A percentile compares a stretch with the other conserved stretches of the same genome.
Evolutionary conservation across 345 rosid species (phyloP).

Genomic region (Rhodamnia argentea): DNA sequence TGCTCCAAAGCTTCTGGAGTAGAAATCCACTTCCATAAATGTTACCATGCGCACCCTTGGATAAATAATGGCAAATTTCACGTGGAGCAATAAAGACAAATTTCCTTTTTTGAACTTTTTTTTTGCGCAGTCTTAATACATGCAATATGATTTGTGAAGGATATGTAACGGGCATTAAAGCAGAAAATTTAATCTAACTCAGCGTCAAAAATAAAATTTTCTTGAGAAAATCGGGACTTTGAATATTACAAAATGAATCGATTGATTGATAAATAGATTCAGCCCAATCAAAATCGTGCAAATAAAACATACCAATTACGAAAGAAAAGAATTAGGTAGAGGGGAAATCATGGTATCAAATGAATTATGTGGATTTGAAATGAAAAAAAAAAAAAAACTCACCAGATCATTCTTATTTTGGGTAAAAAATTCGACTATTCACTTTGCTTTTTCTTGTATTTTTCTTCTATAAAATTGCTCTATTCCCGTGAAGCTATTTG

Average conservation of each 20-base stretch:
- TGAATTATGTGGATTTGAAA: not conserved
- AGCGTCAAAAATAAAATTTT: not conserved
- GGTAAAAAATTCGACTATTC: not conserved
- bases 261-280: not conserved
- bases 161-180: not conserved
- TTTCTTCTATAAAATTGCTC: not conserved
- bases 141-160: not conserved
- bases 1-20: no score
- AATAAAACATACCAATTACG: not conserved
- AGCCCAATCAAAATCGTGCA: no score
- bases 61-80: not conserved
- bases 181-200: not conserved
- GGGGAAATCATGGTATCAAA: not conserved
- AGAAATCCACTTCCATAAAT: no score
- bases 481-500: fast-evolving
- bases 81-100: fast-evolving
- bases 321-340: not conserved
- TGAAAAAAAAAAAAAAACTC: not conserved
- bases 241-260: not conserved
- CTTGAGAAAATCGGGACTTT: not conserved
- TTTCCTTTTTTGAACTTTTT: not conserved
- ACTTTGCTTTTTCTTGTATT: not conserved
- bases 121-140: not conserved
- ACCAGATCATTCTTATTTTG: not conserved
- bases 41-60: no score